Conservation (phyloP, 2,329 filamentous ascomycete genomes). For the Cordyceps cateniannulata region DNA sequence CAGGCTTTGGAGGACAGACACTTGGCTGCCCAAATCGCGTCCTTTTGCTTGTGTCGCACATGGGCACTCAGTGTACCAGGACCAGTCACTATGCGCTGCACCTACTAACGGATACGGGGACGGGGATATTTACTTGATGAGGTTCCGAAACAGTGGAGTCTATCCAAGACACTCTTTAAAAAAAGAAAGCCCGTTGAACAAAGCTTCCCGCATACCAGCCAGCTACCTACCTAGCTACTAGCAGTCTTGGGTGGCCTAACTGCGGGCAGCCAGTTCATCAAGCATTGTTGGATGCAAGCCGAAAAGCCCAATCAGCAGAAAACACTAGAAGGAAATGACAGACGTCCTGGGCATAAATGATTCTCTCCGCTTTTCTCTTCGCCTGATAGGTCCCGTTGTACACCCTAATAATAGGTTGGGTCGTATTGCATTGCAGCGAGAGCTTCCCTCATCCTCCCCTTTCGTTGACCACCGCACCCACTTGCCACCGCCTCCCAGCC, state of each 20-base stretch:
- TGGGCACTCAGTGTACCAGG: too few species aligned
- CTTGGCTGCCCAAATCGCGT: not conserved
- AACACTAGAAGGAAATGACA: too few species aligned
- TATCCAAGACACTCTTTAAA: not conserved
- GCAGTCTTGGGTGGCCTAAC: not conserved
- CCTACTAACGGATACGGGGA: not conserved
- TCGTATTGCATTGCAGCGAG: conserved; percentile 2
- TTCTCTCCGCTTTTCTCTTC: conserved; percentile 2
- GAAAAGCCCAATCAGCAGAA: not conserved
- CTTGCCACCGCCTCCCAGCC: not conserved
- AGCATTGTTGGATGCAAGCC: conserved; percentile 6
- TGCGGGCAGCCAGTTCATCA: conserved; percentile 3
- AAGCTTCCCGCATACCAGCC: not conserved
- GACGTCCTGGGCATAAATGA: not conserved
- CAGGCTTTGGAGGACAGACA: not conserved
- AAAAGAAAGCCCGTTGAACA: not conserved
- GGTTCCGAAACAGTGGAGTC: conserved; percentile 3
- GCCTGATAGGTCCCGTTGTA: not conserved
- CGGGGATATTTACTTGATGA: not conserved
- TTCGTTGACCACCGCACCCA: not conserved
- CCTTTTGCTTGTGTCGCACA: too few species aligned
- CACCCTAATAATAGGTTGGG: not conserved
- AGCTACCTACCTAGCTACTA: too few species aligned
- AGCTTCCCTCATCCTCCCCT: not conserved
- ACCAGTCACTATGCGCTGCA: too few species aligned